phyloP scores from a whole-genome alignment of 2,329 filamentous ascomycete genomes.

The Bipolaris sorokiniana region DNA sequence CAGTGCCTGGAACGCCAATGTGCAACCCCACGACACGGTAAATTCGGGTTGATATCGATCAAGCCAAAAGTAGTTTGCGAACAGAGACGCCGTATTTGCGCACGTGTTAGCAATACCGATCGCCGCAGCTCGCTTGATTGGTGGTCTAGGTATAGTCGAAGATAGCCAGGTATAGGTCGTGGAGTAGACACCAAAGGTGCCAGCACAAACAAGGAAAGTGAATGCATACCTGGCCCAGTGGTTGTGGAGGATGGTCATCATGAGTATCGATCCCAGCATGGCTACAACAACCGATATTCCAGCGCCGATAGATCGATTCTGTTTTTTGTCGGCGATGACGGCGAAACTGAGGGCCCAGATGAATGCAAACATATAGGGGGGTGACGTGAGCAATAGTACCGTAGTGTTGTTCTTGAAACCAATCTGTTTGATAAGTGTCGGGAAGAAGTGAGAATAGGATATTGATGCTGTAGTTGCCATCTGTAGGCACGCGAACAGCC shows the following conservation, averaged over 20 bases:
- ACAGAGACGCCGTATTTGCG: background rate
- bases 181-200: background rate
- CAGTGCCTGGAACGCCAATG: background rate
- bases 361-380: background rate
- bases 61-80: background rate
- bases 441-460: background rate
- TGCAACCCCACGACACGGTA: background rate
- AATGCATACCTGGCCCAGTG: background rate
- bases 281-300: background rate
- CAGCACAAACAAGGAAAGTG: background rate
- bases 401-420: background rate
- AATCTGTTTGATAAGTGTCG: background rate
- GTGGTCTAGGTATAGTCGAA: background rate
- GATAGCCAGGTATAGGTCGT: background rate
- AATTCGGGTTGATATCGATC: background rate
- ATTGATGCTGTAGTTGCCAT: background rate
- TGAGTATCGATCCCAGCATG: background rate
- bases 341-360: background rate
- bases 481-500: background rate
- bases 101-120: background rate
- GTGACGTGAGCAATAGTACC: background rate
- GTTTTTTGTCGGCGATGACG: background rate
- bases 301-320: background rate
- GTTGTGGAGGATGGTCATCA: background rate
- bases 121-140: background rate